phyloP scores from a whole-genome alignment of 345 rosid species.

The Angophora floribunda region DNA sequence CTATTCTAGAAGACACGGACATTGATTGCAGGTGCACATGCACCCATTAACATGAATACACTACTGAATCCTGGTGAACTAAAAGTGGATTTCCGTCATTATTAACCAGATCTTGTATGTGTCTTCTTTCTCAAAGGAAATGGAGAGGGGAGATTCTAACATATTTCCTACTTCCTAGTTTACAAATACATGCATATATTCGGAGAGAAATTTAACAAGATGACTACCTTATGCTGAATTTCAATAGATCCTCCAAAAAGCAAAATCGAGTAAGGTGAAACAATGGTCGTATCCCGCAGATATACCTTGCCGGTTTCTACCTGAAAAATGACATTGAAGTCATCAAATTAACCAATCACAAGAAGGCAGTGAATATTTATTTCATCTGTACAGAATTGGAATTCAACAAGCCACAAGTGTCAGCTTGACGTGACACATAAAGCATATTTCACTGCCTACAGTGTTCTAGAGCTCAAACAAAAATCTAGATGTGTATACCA shows the following conservation, averaged over 20 bases:
- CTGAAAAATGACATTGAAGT: slow-evolving; percentile 17
- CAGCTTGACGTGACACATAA: neutral
- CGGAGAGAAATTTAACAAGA: neutral
- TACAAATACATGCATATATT: neutral
- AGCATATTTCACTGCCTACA: neutral
- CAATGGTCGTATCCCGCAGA: slow-evolving; percentile 73
- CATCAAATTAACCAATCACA: neutral
- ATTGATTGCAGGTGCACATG: neutral
- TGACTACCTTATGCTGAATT: slow-evolving; percentile 79
- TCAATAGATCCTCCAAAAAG: slow-evolving; percentile 83
- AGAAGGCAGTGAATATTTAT: neutral
- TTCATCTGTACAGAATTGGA: neutral
- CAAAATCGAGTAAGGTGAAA: slow-evolving; percentile 79
- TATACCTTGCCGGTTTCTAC: slow-evolving; percentile 84
- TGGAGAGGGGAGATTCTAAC: neutral
- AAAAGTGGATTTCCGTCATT: neutral
- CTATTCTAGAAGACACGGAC: neutral
- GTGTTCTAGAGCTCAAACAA: neutral
- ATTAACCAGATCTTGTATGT: neutral
- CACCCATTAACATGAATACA: neutral
- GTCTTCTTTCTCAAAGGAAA: neutral
- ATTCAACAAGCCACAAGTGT: neutral
- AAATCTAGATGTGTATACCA: neutral
- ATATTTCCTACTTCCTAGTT: neutral
- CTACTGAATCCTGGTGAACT: neutral